Base-by-base conservation (phyloP, 2,329 filamentous ascomycete species). In the Leptosphaerulina australis region DNA sequence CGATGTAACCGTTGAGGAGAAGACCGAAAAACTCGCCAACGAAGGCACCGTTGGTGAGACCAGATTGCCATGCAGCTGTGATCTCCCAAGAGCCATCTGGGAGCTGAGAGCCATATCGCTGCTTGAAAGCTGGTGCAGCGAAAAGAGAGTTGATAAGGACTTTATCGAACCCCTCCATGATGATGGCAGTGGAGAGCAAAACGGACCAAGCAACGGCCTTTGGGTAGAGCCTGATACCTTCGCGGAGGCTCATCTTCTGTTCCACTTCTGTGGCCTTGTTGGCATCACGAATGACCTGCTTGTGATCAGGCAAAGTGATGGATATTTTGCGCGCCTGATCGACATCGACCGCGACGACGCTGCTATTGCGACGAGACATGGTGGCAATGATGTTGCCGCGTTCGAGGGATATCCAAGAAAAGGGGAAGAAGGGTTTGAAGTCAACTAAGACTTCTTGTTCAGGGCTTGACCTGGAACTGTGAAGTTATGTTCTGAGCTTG, bases 151-250 rank as follows among this genome's bases (percentile, higher is more conserved):
- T 89, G 68, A 93, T 86, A 52, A 95, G 78, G 62, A 83, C 85
- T 53, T 93, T 81, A 71, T 96, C 90, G 76, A 91, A 95, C 6
- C 90, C 91, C 72, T 96, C 91, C 91, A 96, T 96, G 63, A 85
- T 85, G 68, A 96, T 94, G 69, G 88, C 90, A 0, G 88, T 91
- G 10, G 88, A 93, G 71, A 96, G 91, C 51, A 95, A 78, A 40
- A 95, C 68, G 63, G 87, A 90, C 90, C 90, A 96, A 11, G 77
- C 81, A 48, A 95, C 86, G 29, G 91, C 91, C 77, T 95, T 93
- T 55, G 90, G 91, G 69, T 96, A 96, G 14, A 93, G 79, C 62
- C 78, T 83, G 69, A 96, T 80, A 55, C 89, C 90, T 76, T 95
- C 83, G 64, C 81, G 66, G 53, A 96, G 76, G 12, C 74, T 75